Evolutionary conservation across 768 basidiomycete genomes (phyloP).

Genomic region (Calvatia gigantea): DNA sequence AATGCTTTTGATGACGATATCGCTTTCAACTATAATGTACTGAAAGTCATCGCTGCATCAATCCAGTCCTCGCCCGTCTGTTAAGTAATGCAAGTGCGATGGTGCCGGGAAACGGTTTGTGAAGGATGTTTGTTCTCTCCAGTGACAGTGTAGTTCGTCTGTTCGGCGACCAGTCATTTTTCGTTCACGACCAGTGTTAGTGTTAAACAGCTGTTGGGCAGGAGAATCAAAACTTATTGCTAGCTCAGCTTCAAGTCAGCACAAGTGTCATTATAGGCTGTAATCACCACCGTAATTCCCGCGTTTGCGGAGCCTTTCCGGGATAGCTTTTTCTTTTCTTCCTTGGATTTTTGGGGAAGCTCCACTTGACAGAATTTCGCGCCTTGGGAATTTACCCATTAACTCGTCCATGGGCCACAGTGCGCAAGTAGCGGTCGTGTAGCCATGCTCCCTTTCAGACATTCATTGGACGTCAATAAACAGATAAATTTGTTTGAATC

Average conservation of each 20-base stretch:
- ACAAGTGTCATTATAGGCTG: constrained; percentile 29
- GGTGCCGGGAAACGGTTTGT: constrained; percentile 43
- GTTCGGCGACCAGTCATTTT: constrained; percentile 49
- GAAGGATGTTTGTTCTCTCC: constrained; percentile 38
- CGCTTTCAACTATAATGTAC: constrained; percentile 44
- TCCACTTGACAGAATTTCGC: no score
- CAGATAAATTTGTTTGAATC: no score
- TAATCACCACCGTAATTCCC: constrained; percentile 40
- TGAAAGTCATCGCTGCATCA: constrained; percentile 45
- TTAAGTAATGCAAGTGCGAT: constrained; percentile 51
- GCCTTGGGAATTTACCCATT: no score
- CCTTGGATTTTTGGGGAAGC: no score
- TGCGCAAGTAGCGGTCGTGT: no score
- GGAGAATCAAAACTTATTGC: constrained; percentile 30
- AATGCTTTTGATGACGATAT: constrained; percentile 29
- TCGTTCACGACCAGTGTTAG: constrained; percentile 42
- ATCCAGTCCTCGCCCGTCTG: constrained; percentile 62
- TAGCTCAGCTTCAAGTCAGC: constrained; percentile 51
- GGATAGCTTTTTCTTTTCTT: constrained; percentile 26
- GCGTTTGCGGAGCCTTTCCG: constrained; percentile 33
- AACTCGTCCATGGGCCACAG: no score
- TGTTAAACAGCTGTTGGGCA: neutral
- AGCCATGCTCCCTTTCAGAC: no score
- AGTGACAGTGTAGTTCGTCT: constrained; percentile 57
- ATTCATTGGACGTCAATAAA: no score